Evolutionary conservation across 2,329 filamentous ascomycete genomes (phyloP).

Genomic region (Ophiosphaerella herpotricha): DNA sequence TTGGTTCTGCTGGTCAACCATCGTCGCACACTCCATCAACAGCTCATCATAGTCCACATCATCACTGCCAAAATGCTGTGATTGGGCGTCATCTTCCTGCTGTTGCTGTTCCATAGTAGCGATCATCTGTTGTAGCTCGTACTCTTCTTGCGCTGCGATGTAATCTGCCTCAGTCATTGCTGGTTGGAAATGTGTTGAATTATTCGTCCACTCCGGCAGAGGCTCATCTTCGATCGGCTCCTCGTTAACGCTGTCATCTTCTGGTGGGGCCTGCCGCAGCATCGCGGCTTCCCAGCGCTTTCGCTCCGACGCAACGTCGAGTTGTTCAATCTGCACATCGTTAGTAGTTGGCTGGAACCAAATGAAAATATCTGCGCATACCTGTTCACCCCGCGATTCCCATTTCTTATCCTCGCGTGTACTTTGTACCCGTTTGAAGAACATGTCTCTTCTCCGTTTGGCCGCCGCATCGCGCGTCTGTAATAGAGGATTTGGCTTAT

Average conservation of each 20-base stretch:
- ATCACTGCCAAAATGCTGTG: conserved; percentile 55
- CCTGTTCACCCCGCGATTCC: conserved; percentile 53
- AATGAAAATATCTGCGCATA: conserved; percentile 20
- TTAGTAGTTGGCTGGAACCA: conserved; percentile 8
- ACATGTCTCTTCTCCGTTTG: conserved; percentile 68
- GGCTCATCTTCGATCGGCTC: conserved; percentile 21
- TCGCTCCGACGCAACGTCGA: conserved; percentile 52
- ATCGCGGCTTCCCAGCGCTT: conserved; percentile 53
- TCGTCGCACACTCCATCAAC: conserved; percentile 63
- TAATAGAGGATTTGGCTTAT: conserved; percentile 67
- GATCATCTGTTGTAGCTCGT: conserved; percentile 52
- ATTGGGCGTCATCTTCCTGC: conserved; percentile 15
- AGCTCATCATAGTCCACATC: conserved; percentile 65
- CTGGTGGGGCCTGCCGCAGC: conserved; percentile 46
- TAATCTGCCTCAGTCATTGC: conserved; percentile 46
- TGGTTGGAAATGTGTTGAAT: conserved; percentile 12
- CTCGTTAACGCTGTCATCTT: conserved; percentile 30
- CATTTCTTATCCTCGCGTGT: conserved; percentile 53
- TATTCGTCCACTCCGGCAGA: conserved; percentile 5
- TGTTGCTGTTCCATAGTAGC: conserved; percentile 47
- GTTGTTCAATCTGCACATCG: conserved; percentile 49
- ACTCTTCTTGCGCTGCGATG: conserved; percentile 49
- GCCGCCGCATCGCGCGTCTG: conserved; percentile 64
- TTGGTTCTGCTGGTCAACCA: conserved; percentile 52
- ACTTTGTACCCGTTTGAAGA: conserved; percentile 63